Evolutionary conservation across 2,329 filamentous ascomycete species (phyloP), one percentile per base, ranked within the genome.

Genomic region (Beauveria medogensis): DNA sequence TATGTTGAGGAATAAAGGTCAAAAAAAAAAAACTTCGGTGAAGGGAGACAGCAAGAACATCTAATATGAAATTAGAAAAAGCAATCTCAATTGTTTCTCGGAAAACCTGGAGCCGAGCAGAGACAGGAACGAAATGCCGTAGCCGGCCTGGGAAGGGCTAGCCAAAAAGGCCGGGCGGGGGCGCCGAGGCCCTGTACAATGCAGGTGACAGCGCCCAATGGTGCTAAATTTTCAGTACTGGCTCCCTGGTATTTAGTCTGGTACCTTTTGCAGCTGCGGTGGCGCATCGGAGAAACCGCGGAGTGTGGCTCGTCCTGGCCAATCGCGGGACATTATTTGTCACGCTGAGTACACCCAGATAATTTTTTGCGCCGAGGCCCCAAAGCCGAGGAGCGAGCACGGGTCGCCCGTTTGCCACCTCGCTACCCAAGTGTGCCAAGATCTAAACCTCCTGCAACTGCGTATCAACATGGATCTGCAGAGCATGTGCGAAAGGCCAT

Each of bases 291-390:
- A 52, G 26, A 44, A 26, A 16, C 48, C 18, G n/a, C n/a, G 16
- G 6, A 37, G 34, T 5, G 20, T 28, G 47, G 47, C 20, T 6
- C 24, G 4, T 8, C 24, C 16, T 28, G 26, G 40, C 56, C 56
- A 59, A 59, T 59, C 56, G 48, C 12, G n/a, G 56, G 47, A 5
- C 10, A 46, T 3, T 26, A 34, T 34, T 59, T 59, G 48, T 59
- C 56, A 59, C 18, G 56, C 24, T 59, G 47, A 53, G 48, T 24
- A 50, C 22, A 24, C 9, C 5, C 22, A 55, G 41, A 18, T n/a
- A 7, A 5, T 20, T 37, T 37, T 4, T 18, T 30, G 24, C 41
- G 41, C 53, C 53, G 28, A 22, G 41, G 20, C 7, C 40, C 7
- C 40, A 40, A 59, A 26, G 24, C 56, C 56, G 56, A 59, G 26